phyloP scores from a whole-genome alignment of 2,329 filamentous ascomycete species.

The Ophiosphaerella korrae region DNA sequence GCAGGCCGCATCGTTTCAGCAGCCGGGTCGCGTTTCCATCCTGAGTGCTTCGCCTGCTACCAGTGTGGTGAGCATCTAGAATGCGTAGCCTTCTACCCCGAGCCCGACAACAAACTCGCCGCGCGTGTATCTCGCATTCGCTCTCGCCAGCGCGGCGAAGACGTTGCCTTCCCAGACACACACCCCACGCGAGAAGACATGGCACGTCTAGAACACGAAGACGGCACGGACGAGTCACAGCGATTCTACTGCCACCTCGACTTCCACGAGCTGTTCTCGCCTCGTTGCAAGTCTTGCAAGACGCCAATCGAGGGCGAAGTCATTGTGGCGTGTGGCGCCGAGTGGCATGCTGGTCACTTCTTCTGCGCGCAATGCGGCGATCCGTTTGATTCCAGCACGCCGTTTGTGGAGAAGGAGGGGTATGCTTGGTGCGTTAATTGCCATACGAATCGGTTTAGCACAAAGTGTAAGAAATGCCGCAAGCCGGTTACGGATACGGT shows the following conservation, averaged over 20 bases:
- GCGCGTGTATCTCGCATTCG: slow-evolving; percentile 76
- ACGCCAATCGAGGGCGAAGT: slow-evolving; percentile 97
- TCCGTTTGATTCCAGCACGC: slow-evolving; percentile 66
- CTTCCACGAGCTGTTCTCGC: slow-evolving; percentile 93
- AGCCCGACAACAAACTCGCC: slow-evolving; percentile 73
- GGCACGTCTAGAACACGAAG: slow-evolving; percentile 59
- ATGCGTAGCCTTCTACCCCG: slow-evolving; percentile 93
- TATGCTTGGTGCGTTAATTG: slow-evolving; percentile 97
- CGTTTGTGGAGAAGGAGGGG: slow-evolving; percentile 96
- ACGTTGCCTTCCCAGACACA: slow-evolving; percentile 52
- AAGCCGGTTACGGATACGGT: slow-evolving; percentile 87
- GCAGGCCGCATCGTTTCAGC: slow-evolving; percentile 89
- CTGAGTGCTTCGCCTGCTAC: slow-evolving; percentile 89
- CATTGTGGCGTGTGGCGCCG: slow-evolving; percentile 87
- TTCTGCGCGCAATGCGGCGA: slow-evolving; percentile 99
- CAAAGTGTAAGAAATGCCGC: slow-evolving; percentile 86
- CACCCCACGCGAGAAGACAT: slow-evolving; percentile 63
- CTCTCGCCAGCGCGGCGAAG: slow-evolving; percentile 59
- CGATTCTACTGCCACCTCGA: slow-evolving; percentile 98
- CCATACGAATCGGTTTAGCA: slow-evolving; percentile 87
- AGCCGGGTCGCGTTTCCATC: slow-evolving; percentile 83
- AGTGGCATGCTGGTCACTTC: slow-evolving; percentile 97
- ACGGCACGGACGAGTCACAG: slow-evolving; percentile 67
- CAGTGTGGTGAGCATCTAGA: slow-evolving; percentile 87
- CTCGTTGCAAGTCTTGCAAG: slow-evolving; percentile 92